Evolutionary conservation across 2,329 filamentous ascomycete genomes (phyloP), one percentile per base, ranked within the genome.

Genomic region (Dactylella cylindrospora): DNA sequence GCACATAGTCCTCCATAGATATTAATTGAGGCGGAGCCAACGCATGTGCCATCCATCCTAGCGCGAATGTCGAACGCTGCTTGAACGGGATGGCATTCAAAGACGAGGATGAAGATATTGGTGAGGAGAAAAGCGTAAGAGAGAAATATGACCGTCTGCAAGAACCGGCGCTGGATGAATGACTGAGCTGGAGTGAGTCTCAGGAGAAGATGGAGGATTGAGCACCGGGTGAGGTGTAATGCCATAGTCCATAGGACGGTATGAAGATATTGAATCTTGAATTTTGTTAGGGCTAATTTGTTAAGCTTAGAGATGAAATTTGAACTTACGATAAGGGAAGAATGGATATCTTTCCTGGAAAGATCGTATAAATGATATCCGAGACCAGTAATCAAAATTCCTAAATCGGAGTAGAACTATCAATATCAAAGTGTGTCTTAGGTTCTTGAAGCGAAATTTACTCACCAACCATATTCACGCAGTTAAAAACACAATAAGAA

Each of bases 191-290:
- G 50, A 9, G 59, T 44, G 3, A 64, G 51, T 19, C 59, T 31
- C 1, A 64, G 51, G 3, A 64, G 59, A 15, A 64, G 59, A 19
- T 64, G 59, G 3, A 64, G 39, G 5, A 64, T 57, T 3, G 59
- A 64, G 13, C 50, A 57, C 20, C 59, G 38, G 15, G 59, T 64
- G 10, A 64, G 52, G 15, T 64, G 59, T 10, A 64, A 45, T 1
- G 59, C 59, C n/a, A 64, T 5, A 3, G 52, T 57, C 59, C 59
- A 64, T 13, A 55, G 57, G 5, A 64, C 45, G 3, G 59, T 64
- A 43, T 64, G 59, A 15, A 64, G 40, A 31, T 55, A 64, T 52
- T 64, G 59, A 31, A 64, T 43, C 57, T 62, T n/a, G n/a, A n/a
- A n/a, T n/a, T n/a, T n/a, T n/a, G n/a, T n/a, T n/a, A n/a, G n/a